phyloP scores from a whole-genome alignment of 345 rosid genomes.

The Carallia pectinifolia region DNA sequence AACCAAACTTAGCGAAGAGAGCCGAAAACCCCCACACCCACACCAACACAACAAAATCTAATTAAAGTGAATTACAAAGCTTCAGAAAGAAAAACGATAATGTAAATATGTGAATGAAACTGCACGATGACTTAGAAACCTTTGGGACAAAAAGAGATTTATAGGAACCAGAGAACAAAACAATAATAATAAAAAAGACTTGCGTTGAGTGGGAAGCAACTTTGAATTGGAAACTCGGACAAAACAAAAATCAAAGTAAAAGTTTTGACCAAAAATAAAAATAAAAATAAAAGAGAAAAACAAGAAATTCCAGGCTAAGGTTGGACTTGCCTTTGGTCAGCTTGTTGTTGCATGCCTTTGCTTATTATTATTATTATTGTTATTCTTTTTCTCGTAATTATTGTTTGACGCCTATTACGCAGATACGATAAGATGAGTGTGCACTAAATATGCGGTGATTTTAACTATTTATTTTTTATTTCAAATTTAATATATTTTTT shows the following conservation, averaged over 20 bases:
- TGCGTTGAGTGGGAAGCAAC: constrained; percentile 12
- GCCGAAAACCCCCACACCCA: background rate
- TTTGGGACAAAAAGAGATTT: background rate
- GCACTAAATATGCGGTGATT: too few species aligned
- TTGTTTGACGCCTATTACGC: too few species aligned
- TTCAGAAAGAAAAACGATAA: background rate
- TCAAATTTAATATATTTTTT: too few species aligned
- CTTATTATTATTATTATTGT: too few species aligned
- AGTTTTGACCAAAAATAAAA: too few species aligned
- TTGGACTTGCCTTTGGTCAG: constrained; percentile 16
- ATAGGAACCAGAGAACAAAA: background rate
- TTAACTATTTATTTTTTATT: too few species aligned
- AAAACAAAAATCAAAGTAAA: background rate
- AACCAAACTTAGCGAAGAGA: background rate
- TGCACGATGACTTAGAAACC: background rate
- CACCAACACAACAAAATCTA: background rate
- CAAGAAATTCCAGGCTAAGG: background rate
- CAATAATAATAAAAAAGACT: constrained; percentile 2
- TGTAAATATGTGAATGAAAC: too few species aligned
- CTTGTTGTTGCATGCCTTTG: background rate
- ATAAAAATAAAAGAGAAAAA: background rate
- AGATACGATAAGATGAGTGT: too few species aligned
- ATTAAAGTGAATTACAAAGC: background rate
- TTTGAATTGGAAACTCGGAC: background rate
- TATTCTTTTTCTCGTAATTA: too few species aligned